These are phyloP conservation scores for Tylopilus sp. DNA, from an alignment of 1,284 basidiomycete species.

Conservation along the genomic window DNA sequence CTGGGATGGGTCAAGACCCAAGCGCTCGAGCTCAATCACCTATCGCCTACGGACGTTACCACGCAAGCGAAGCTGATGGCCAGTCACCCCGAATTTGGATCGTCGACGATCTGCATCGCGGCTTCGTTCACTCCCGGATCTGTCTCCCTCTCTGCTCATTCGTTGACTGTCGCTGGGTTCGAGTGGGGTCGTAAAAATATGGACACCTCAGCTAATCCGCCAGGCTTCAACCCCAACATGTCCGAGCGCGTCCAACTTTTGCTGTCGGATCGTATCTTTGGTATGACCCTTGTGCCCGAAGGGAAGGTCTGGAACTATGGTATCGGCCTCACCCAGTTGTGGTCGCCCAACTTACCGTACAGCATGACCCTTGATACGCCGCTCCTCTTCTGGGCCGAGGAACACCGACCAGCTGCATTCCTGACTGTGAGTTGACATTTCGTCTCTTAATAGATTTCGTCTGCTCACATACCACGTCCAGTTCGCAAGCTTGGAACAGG, in stretches of 20 bases:
- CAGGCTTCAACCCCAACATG: conserved; percentile 96
- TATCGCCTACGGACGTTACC: conserved; percentile 93
- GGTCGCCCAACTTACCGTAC: conserved; percentile 83
- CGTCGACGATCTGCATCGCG: conserved; percentile 90
- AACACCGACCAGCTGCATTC: conserved; percentile 90
- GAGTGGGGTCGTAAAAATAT: conserved; percentile 97
- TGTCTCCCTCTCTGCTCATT: conserved; percentile 92
- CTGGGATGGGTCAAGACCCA: conserved; percentile 99
- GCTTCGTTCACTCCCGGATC: conserved; percentile 98
- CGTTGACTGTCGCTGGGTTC: conserved; percentile 86
- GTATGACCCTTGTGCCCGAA: conserved; percentile 88
- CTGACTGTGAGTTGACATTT: conserved; percentile 59
- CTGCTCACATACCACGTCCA: conserved; percentile 28
- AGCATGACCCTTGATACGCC: conserved; percentile 89
- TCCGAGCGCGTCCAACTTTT: conserved; percentile 94
- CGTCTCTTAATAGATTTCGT: background rate
- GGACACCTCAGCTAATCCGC: conserved; percentile 81
- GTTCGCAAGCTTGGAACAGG: conserved; percentile 83
- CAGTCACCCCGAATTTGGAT: conserved; percentile 91
- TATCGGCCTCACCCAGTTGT: conserved; percentile 87
- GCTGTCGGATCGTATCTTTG: conserved; percentile 89
- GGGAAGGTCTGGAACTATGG: conserved; percentile 94
- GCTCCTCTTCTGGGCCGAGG: conserved; percentile 92
- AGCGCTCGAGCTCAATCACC: conserved; percentile 86
- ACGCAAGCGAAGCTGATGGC: conserved; percentile 97